These are phyloP conservation scores for Trametes cingulata DNA, from an alignment of 768 basidiomycete species.

Conservation along the genomic window DNA sequence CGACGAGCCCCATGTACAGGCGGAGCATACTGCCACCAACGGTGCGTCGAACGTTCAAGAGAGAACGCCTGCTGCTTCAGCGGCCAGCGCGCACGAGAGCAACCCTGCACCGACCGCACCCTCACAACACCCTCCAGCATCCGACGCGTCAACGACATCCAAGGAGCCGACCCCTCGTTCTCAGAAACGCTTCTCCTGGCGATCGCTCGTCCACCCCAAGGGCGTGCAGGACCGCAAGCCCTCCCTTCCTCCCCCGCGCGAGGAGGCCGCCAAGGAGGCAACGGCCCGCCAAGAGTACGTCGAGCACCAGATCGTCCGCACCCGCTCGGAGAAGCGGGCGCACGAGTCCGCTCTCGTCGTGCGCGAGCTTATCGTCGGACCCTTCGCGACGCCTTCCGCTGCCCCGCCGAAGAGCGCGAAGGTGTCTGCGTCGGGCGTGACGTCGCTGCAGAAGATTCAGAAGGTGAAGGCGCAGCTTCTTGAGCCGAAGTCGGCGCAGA, in stretches of 20 bases:
- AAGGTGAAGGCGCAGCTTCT: conserved; percentile 70
- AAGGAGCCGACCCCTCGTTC: neutral
- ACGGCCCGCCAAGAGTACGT: conserved; percentile 12
- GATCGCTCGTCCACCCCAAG: conserved; percentile 12
- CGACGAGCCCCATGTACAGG: neutral
- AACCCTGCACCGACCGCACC: neutral
- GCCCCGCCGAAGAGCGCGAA: conserved; percentile 38
- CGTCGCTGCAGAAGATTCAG: conserved; percentile 52
- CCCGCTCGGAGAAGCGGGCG: conserved; percentile 59
- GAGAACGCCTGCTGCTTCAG: neutral
- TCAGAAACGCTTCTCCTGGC: conserved; percentile 20
- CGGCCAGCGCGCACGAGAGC: neutral
- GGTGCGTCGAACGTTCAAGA: neutral
- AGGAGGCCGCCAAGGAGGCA: conserved; percentile 14
- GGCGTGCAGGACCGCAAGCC: conserved; percentile 15
- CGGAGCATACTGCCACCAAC: neutral
- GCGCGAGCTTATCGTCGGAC: conserved; percentile 70
- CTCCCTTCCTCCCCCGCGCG: conserved; percentile 3
- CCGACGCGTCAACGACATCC: neutral
- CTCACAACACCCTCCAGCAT: neutral
- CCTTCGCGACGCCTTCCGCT: conserved; percentile 30
- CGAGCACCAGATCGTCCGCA: conserved; percentile 5
- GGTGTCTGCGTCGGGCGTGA: conserved; percentile 23
- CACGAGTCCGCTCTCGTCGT: conserved; percentile 62
- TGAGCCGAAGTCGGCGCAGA: conserved; percentile 66